Conservation (phyloP, 2,329 filamentous ascomycete genomes). For the Epichloe gansuensis region DNA sequence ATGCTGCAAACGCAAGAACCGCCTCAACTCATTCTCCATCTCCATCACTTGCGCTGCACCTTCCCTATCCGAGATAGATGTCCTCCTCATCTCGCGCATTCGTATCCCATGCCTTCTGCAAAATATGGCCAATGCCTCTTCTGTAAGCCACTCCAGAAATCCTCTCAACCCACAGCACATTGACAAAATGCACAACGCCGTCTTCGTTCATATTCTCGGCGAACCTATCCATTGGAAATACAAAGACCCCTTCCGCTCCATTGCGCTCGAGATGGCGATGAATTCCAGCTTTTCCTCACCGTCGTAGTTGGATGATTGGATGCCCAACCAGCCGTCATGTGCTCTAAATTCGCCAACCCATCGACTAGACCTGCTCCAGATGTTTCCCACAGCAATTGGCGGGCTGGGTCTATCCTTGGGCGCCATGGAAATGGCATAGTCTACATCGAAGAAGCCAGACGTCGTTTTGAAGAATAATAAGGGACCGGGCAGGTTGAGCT, state of each 20-base stretch:
- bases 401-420: constrained; percentile 25
- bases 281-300: constrained; percentile 33
- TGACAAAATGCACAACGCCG: constrained; percentile 32
- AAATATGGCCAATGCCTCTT: constrained; percentile 30
- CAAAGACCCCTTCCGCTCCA: constrained; percentile 29
- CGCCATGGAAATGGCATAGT: constrained; percentile 24
- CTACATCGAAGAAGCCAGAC: constrained; percentile 28
- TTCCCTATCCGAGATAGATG: constrained; percentile 26
- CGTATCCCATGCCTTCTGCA: constrained; percentile 28
- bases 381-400: constrained; percentile 30
- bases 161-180: constrained; percentile 34
- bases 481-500: constrained; percentile 24
- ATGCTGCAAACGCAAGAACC: neutral
- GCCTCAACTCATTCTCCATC: neutral
- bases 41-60: too few relatives aligned
- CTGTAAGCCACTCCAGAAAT: constrained; percentile 30
- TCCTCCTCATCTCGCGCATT: constrained; percentile 28
- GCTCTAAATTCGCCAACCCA: constrained; percentile 32
- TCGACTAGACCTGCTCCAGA: constrained; percentile 23
- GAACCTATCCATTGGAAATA: constrained; percentile 27
- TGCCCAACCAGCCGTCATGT: constrained; percentile 33
- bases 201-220: constrained; percentile 29
- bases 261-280: constrained; percentile 28
- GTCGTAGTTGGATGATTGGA: constrained; percentile 34
- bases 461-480: constrained; percentile 29